Conservation (phyloP, 352 stramenopile genomes). For the Globisporangium solare region DNA sequence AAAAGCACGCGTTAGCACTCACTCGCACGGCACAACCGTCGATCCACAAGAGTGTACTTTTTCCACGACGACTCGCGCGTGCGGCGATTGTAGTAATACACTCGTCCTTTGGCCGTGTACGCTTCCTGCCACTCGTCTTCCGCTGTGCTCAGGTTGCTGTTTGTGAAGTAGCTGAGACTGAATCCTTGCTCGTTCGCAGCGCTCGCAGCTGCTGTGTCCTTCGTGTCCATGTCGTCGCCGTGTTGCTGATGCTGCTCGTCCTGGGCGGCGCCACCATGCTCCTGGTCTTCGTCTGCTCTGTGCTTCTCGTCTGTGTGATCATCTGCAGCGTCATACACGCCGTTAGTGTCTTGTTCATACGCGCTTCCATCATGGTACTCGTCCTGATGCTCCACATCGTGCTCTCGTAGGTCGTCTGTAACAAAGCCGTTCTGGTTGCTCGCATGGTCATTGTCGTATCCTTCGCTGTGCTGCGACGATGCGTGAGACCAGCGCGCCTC, state of each 20-base stretch:
- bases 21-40: not conserved
- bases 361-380: conserved; percentile 8
- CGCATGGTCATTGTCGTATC: not conserved
- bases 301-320: too few relatives aligned
- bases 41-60: conserved; percentile 36
- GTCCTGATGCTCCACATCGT: conserved; percentile 1
- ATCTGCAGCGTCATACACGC: conserved; percentile 1
- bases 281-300: conserved; percentile 2
- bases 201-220: not conserved
- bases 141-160: conserved; percentile 13
- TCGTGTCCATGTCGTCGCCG: not conserved
- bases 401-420: not conserved
- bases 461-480: conserved; percentile 1
- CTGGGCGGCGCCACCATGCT: conserved; percentile 14
- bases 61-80: conserved; percentile 85
- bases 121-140: conserved; percentile 76
- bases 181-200: not conserved
- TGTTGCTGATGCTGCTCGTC: conserved; percentile 2
- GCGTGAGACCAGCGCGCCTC: conserved; percentile 7
- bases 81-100: conserved; percentile 87
- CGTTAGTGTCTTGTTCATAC: conserved; percentile 2
- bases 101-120: conserved; percentile 79
- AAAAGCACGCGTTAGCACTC: not conserved
- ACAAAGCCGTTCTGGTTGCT: conserved; percentile 1
- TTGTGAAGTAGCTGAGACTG: conserved; percentile 10